These are phyloP conservation scores for Cercospora sojina DNA, from an alignment of 2,329 filamentous ascomycete genomes.

Conservation along the genomic window DNA sequence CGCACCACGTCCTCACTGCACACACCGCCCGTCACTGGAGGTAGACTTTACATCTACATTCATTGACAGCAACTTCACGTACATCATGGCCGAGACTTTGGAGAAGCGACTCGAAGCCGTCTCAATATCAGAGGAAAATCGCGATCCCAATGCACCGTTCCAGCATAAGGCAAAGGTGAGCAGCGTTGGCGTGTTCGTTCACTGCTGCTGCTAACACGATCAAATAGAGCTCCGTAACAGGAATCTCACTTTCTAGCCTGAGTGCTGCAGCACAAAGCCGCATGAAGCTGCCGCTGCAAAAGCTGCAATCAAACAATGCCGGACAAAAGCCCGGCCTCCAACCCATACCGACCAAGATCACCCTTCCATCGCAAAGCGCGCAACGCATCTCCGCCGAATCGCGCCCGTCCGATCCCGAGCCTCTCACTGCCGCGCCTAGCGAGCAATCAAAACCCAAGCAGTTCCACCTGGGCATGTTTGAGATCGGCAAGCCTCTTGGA, in stretches of 20 bases:
- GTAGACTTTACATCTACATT: constrained; percentile 20
- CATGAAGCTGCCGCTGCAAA: constrained; percentile 72
- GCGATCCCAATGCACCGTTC: constrained; percentile 39
- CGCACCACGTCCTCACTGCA: neutral
- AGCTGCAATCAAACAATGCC: constrained; percentile 73
- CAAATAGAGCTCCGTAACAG: constrained; percentile 48
- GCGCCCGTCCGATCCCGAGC: constrained; percentile 29
- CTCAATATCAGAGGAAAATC: constrained; percentile 86
- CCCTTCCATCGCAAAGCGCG: constrained; percentile 66
- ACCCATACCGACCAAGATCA: constrained; percentile 61
- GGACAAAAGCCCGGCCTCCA: constrained; percentile 40
- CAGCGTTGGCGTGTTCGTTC: constrained; percentile 23
- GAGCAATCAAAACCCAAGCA: constrained; percentile 48
- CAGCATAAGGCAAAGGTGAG: constrained; percentile 77
- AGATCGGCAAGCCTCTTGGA: constrained; percentile 80
- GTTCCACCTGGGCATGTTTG: constrained; percentile 91
- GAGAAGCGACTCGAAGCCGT: constrained; percentile 88
- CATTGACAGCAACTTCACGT: constrained; percentile 20
- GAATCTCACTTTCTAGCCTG: constrained; percentile 51
- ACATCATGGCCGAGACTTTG: constrained; percentile 58
- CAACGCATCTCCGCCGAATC: constrained; percentile 40
- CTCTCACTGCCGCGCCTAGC: constrained; percentile 27
- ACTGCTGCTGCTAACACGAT: neutral
- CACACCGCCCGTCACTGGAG: constrained; percentile 10
- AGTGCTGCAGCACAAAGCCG: constrained; percentile 55